Percentiles rank a stretch among this genome's conserved stretches.
Conservation (phyloP, 257 asterid species). For the Salvia rosmarinus region DNA sequence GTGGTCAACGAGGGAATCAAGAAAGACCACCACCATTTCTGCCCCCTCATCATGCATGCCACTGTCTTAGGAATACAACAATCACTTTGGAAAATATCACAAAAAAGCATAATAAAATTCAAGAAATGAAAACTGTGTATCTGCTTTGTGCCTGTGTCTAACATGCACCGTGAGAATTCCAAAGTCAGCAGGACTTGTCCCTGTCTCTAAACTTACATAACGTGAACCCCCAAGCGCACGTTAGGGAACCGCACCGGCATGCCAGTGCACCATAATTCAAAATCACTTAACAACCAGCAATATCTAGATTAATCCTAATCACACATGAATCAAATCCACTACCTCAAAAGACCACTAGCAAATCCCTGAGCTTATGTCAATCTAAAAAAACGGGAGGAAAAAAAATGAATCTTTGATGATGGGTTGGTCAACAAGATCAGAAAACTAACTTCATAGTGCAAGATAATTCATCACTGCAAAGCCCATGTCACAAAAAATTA, state of each 20-base stretch:
- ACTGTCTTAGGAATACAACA: slow-evolving; percentile 34
- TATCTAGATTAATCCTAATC: background rate
- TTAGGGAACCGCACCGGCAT: slow-evolving; percentile 50
- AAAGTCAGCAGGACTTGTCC: slow-evolving; percentile 58
- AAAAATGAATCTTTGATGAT: slow-evolving; percentile 32
- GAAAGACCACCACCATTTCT: slow-evolving; percentile 58
- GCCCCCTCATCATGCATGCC: slow-evolving; percentile 45
- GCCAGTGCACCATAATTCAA: slow-evolving; percentile 42
- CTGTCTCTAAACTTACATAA: slow-evolving; percentile 61
- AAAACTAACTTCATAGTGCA: slow-evolving; percentile 13
- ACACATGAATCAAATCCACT: slow-evolving; percentile 19
- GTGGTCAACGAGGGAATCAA: slow-evolving; percentile 49
- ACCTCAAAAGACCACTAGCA: slow-evolving; percentile 9
- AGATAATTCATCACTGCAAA: slow-evolving; percentile 20
- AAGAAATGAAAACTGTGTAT: slow-evolving; percentile 25
- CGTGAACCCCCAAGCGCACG: slow-evolving; percentile 63
- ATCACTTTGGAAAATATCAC: slow-evolving; percentile 27
- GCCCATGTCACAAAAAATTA: background rate
- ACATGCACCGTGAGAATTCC: slow-evolving; percentile 57
- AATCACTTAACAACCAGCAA: slow-evolving; percentile 36
- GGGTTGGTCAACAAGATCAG: slow-evolving; percentile 23
- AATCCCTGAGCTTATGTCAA: slow-evolving; percentile 5
- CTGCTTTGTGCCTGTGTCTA: slow-evolving; percentile 29
- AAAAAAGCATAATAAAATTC: slow-evolving; percentile 18
- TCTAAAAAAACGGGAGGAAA: background rate